A percentile compares a stretch with the other conserved stretches of the same genome.
phyloP scores from a whole-genome alignment of 2,329 filamentous ascomycete species.

The Aureobasidium pullulans region DNA sequence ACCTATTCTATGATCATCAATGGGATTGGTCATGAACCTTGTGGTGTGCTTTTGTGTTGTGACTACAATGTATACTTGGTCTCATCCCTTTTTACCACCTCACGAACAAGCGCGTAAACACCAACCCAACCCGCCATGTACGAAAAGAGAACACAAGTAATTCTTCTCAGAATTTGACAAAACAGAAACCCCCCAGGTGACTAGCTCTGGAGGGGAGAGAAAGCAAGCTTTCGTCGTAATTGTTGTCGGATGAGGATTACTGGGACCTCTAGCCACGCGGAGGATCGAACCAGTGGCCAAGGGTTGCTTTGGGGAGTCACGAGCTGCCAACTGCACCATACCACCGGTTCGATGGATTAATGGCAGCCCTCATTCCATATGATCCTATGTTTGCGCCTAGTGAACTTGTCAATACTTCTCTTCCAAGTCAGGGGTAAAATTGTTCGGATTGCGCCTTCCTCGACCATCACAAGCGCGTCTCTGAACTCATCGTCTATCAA shows the following conservation, averaged over 20 bases:
- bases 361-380: neutral
- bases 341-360: neutral
- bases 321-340: neutral
- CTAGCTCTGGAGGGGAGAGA: neutral
- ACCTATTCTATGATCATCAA: too few species aligned
- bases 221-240: neutral
- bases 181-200: neutral
- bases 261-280: neutral
- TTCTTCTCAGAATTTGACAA: neutral
- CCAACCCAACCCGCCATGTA: too few species aligned
- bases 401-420: neutral
- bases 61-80: too few species aligned
- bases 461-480: too few species aligned
- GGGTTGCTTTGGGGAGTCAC: neutral
- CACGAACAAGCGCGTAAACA: too few species aligned
- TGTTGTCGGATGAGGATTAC: neutral
- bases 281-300: neutral
- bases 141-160: neutral
- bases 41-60: too few species aligned
- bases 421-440: neutral
- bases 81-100: too few species aligned
- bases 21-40: too few species aligned
- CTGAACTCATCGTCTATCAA: neutral
- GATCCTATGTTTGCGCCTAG: too few species aligned
- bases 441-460: neutral